Evolutionary conservation across 768 basidiomycete species (phyloP).

Genomic region (Lentinula boryana): DNA sequence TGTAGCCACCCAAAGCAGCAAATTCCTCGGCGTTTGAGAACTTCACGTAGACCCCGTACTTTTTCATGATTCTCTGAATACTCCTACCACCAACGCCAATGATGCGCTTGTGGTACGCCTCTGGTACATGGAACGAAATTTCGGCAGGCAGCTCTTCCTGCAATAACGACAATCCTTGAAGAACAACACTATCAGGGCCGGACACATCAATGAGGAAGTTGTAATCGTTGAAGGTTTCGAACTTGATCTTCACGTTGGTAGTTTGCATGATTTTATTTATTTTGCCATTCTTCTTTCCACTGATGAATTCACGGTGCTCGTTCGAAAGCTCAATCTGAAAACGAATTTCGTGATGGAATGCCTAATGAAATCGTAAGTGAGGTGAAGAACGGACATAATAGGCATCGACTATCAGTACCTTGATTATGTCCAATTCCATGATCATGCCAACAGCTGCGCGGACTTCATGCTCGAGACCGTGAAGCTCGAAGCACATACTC

Average conservation of each 20-base stretch:
- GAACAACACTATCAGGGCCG: slow-evolving; percentile 75
- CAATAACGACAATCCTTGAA: slow-evolving; percentile 82
- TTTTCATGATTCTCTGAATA: slow-evolving; percentile 99
- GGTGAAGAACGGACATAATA: not conserved
- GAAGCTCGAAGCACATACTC: slow-evolving; percentile 96
- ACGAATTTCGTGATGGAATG: slow-evolving; percentile 94
- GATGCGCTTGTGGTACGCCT: slow-evolving; percentile 97
- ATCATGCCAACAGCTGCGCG: slow-evolving; percentile 80
- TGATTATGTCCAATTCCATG: slow-evolving; percentile 86
- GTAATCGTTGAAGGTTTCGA: slow-evolving; percentile 96
- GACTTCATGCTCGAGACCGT: slow-evolving; percentile 90
- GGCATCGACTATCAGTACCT: slow-evolving; percentile 39
- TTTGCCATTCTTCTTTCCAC: slow-evolving; percentile 99
- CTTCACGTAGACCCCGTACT: slow-evolving; percentile 99
- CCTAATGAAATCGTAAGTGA: slow-evolving; percentile 31
- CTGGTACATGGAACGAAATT: slow-evolving; percentile 97
- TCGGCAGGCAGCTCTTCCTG: slow-evolving; percentile 99
- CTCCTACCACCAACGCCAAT: slow-evolving; percentile 97
- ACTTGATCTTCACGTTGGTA: slow-evolving; percentile 96
- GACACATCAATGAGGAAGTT: slow-evolving; percentile 93
- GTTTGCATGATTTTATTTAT: slow-evolving; percentile 99
- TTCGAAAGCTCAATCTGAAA: slow-evolving; percentile 98
- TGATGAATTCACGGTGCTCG: slow-evolving; percentile 98
- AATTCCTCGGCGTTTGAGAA: slow-evolving; percentile 98
- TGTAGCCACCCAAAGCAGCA: slow-evolving; percentile 88